Evolutionary conservation across 192 early-diverging fungal species (phyloP).

Genomic region (Gaertneriomyces sp.): DNA sequence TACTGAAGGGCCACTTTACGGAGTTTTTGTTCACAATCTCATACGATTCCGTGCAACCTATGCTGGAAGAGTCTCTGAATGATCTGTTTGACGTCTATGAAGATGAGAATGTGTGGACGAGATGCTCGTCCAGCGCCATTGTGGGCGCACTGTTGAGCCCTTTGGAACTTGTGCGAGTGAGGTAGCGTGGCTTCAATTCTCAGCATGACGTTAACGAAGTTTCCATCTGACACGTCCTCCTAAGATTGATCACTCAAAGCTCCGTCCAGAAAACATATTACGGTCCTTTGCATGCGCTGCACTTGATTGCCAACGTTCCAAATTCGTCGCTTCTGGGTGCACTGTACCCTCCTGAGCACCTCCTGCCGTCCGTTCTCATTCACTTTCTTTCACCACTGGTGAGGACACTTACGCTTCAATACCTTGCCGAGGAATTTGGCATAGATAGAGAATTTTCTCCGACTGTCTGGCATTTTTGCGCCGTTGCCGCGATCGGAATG

Average conservation of each 20-base stretch:
- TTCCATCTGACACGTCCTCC: not conserved
- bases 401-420: constrained; percentile 20
- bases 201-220: constrained; percentile 13
- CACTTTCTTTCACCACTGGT: constrained; percentile 54
- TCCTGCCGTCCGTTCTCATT: constrained; percentile 76
- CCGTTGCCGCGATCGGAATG: constrained; percentile 65
- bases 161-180: constrained; percentile 82
- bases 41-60: constrained; percentile 74
- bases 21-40: constrained; percentile 73
- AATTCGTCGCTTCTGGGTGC: constrained; percentile 49
- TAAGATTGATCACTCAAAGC: constrained; percentile 77
- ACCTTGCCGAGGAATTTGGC: constrained; percentile 46
- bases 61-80: constrained; percentile 81
- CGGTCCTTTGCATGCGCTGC: constrained; percentile 72
- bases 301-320: constrained; percentile 65
- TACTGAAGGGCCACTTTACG: constrained; percentile 65
- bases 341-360: constrained; percentile 54
- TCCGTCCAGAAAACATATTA: constrained; percentile 75
- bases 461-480: constrained; percentile 62
- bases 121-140: constrained; percentile 67
- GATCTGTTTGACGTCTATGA: constrained; percentile 91
- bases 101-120: constrained; percentile 73
- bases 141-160: constrained; percentile 83
- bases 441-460: constrained; percentile 56
- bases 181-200: constrained; percentile 46